These are phyloP conservation scores for Spathaspora arborariae DNA, from an alignment of 805 yeast genomes.

Conservation along the genomic window DNA sequence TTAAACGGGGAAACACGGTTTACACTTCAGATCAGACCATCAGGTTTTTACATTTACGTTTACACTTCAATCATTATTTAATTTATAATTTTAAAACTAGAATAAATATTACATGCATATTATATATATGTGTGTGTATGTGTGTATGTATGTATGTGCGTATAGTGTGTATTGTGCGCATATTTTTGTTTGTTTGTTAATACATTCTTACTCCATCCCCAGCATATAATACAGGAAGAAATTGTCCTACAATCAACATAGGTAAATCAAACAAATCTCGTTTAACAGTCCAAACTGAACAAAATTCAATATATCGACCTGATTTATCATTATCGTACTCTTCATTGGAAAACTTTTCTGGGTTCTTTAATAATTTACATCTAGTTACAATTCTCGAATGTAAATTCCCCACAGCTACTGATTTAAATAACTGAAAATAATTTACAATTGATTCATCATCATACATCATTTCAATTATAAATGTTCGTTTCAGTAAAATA, in stretches of 20 bases:
- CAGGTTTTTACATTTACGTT: neutral
- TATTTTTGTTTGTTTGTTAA: no score
- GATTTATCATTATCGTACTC: slow-evolving; percentile 5
- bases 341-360: slow-evolving; percentile 6
- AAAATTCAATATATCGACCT: slow-evolving; percentile 50
- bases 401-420: slow-evolving; percentile 66
- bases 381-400: slow-evolving; percentile 50
- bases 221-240: slow-evolving; percentile 56
- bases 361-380: slow-evolving; percentile 43
- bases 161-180: no score
- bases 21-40: neutral
- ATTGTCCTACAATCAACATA: slow-evolving; percentile 79
- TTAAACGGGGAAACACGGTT: neutral
- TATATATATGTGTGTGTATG: neutral
- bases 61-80: neutral
- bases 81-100: no score
- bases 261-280: slow-evolving; percentile 83
- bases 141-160: neutral
- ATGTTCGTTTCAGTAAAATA: slow-evolving; percentile 54
- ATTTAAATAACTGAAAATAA: slow-evolving; percentile 69
- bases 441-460: slow-evolving; percentile 72
- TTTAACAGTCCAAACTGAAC: slow-evolving; percentile 82
- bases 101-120: neutral
- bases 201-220: slow-evolving; percentile 32
- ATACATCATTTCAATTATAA: slow-evolving; percentile 72